Conservation (phyloP, 306 rosid genomes). For the Castanea mollissima region DNA sequence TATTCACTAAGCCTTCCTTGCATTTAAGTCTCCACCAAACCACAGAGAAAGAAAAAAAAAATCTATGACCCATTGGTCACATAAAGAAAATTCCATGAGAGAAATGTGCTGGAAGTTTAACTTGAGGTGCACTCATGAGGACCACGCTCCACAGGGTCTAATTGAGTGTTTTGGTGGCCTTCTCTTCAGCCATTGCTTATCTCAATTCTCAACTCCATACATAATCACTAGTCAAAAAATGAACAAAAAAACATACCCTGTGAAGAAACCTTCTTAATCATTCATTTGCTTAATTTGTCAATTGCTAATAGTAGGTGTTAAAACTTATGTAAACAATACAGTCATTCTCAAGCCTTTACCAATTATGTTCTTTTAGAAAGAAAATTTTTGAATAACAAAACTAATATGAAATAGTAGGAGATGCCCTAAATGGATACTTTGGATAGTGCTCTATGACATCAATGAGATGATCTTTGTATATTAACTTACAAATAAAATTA, state of each 20-base stretch:
- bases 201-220: background rate
- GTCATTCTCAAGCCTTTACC: too few relatives aligned
- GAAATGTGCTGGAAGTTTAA: background rate
- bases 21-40: background rate
- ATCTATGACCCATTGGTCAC: background rate
- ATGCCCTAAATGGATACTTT: too few relatives aligned
- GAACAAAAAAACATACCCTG: background rate
- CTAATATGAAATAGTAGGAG: too few relatives aligned
- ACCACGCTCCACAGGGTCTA: background rate
- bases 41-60: constrained; percentile 1
- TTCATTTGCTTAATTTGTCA: too few relatives aligned
- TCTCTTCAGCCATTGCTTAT: background rate
- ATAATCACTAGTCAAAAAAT: too few relatives aligned
- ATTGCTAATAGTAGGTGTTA: too few relatives aligned
- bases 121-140: constrained; percentile 7
- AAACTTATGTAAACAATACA: too few relatives aligned
- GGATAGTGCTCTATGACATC: too few relatives aligned
- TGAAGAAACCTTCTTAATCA: background rate
- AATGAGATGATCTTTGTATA: too few relatives aligned
- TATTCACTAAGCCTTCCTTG: background rate
- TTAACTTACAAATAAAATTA: too few relatives aligned
- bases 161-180: background rate
- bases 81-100: background rate
- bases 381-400: too few relatives aligned
- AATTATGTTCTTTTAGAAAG: too few relatives aligned